Conservation (phyloP, 257 asterid species). For the Nicotiana obtusifolia region DNA sequence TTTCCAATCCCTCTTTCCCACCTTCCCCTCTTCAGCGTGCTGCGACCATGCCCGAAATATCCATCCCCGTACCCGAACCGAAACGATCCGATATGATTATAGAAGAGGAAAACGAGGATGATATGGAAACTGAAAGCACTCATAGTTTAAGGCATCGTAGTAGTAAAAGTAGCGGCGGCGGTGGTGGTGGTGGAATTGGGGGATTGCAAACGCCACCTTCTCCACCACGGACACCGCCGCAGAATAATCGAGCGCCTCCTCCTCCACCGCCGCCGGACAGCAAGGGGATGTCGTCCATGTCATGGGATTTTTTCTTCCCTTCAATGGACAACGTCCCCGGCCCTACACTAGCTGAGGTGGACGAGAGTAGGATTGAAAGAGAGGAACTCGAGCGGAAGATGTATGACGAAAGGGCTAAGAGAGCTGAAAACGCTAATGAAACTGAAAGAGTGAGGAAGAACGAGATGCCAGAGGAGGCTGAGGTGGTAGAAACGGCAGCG, state of each 20-base stretch:
- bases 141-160: conserved; percentile 57
- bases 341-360: conserved; percentile 59
- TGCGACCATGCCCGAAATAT: conserved; percentile 72
- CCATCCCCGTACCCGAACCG: conserved; percentile 36
- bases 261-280: conserved; percentile 42
- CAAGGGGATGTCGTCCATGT: conserved; percentile 21
- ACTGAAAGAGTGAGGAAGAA: conserved; percentile 26
- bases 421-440: conserved; percentile 30
- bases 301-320: conserved; percentile 67
- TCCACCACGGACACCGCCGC: conserved; percentile 12
- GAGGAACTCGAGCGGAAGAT: conserved; percentile 53
- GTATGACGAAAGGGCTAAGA: conserved; percentile 46
- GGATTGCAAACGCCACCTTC: conserved; percentile 29
- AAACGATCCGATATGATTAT: conserved; percentile 53
- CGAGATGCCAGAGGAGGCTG: conserved; percentile 33
- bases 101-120: conserved; percentile 79
- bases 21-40: conserved; percentile 75
- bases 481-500: conserved; percentile 37
- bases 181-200: conserved; percentile 29
- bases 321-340: conserved; percentile 52
- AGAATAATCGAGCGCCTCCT: conserved; percentile 13
- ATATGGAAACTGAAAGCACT: conserved; percentile 38
- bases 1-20: conserved; percentile 46
- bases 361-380: conserved; percentile 43
- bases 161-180: conserved; percentile 40